These are phyloP conservation scores for Carpinus fangiana DNA, from an alignment of 306 rosid species.

Conservation along the genomic window DNA sequence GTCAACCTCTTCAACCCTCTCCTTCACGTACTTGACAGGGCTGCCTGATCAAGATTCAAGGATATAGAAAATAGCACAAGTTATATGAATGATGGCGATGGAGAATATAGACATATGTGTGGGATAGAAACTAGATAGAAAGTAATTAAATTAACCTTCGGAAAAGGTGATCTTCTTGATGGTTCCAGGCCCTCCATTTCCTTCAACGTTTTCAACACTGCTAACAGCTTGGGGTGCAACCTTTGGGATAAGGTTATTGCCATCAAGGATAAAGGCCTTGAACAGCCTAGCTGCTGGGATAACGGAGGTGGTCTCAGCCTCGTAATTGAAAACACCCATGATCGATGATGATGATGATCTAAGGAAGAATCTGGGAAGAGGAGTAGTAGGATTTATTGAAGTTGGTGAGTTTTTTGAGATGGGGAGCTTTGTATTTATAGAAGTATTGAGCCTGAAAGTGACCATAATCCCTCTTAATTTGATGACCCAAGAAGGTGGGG, in stretches of 20 bases:
- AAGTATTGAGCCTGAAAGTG: too few species aligned
- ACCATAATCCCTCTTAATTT: too few species aligned
- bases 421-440: too few species aligned
- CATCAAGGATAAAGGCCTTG: conserved; percentile 40
- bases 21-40: conserved; percentile 31
- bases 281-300: conserved; percentile 33
- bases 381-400: too few species aligned
- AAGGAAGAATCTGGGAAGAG: too few species aligned
- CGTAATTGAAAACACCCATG: conserved; percentile 39
- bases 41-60: neutral
- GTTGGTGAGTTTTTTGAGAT: too few species aligned
- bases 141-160: conserved; percentile 20
- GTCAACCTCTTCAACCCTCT: conserved; percentile 43
- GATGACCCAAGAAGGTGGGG: too few species aligned
- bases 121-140: neutral
- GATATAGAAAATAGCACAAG: neutral
- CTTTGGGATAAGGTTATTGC: conserved; percentile 36
- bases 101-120: too few species aligned
- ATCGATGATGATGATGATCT: neutral
- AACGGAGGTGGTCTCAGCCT: conserved; percentile 11
- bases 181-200: conserved; percentile 42
- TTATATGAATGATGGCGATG: too few species aligned
- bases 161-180: conserved; percentile 36
- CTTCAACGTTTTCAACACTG: conserved; percentile 26
- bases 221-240: conserved; percentile 32